phyloP scores from a whole-genome alignment of 768 basidiomycete genomes.

The Lactifluus volemus region DNA sequence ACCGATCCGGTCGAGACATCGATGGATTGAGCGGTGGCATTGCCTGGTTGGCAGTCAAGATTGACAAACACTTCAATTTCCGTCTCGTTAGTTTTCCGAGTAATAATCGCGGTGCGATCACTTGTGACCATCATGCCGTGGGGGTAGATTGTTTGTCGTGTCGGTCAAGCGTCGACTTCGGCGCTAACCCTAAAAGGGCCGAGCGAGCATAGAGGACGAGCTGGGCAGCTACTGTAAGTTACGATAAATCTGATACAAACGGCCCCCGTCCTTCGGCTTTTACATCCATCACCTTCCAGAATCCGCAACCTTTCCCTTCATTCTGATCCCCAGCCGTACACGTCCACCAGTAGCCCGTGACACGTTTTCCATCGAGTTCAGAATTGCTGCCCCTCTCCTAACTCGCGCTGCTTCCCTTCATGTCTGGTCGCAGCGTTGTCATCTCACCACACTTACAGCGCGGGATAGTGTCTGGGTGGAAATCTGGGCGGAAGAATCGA shows the following conservation, averaged over 20 bases:
- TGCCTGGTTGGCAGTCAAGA: conserved; percentile 70
- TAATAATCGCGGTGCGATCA: conserved; percentile 56
- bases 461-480: conserved; percentile 54
- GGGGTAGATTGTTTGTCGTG: neutral
- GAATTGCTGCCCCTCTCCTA: conserved; percentile 7
- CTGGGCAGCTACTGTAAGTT: neutral
- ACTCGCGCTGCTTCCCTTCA: conserved; percentile 52
- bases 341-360: conserved; percentile 62
- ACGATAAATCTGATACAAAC: conserved; percentile 24
- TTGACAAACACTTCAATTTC: conserved; percentile 73
- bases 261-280: conserved; percentile 56
- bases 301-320: conserved; percentile 72
- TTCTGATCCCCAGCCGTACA: conserved; percentile 78
- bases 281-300: conserved; percentile 70
- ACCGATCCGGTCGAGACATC: conserved; percentile 88
- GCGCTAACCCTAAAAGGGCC: neutral
- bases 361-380: conserved; percentile 28
- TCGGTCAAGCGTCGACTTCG: neutral
- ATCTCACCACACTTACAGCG: conserved; percentile 67
- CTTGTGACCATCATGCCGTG: conserved; percentile 26
- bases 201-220: too few species aligned
- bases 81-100: conserved; percentile 87
- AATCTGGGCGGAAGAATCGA: conserved; percentile 80
- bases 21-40: conserved; percentile 60
- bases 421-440: conserved; percentile 63